Conservation (phyloP, 805 yeast species). For the Candida boidinii region DNA sequence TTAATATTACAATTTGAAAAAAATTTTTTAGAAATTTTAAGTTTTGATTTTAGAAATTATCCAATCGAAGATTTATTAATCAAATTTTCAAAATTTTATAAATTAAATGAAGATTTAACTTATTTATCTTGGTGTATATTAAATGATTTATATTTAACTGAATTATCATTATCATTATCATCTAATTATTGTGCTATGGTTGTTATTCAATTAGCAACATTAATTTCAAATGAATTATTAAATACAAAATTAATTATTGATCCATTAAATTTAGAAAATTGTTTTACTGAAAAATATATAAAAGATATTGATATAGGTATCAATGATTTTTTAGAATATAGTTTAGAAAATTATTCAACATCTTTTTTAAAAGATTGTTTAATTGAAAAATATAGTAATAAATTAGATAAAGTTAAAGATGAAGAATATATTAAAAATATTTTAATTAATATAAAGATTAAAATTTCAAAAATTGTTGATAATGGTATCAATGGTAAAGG, state of each 20-base stretch:
- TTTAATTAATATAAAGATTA: constrained; percentile 23
- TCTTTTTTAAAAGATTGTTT: constrained; percentile 17
- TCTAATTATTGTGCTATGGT: constrained; percentile 72
- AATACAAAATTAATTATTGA: not conserved
- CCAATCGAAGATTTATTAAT: constrained; percentile 60
- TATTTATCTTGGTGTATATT: constrained; percentile 65
- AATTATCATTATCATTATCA: constrained; percentile 59
- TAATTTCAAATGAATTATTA: constrained; percentile 19
- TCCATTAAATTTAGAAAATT: not conserved
- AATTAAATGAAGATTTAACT: constrained; percentile 37
- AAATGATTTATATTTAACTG: constrained; percentile 67
- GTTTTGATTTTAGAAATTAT: constrained; percentile 71
- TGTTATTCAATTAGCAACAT: constrained; percentile 45
- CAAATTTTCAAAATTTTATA: constrained; percentile 45
- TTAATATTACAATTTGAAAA: constrained; percentile 56
- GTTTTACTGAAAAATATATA: constrained; percentile 1
- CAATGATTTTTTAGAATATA: constrained; percentile 22
- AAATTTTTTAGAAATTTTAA: constrained; percentile 63
- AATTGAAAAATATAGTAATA: constrained; percentile 10
- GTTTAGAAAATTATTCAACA: constrained; percentile 18
- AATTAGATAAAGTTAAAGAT: constrained; percentile 10
- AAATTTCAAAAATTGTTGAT: constrained; percentile 4
- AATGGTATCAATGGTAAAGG: not conserved
- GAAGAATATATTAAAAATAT: constrained; percentile 17
- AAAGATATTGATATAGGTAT: constrained; percentile 8